These are phyloP conservation scores for Beta macrorhiza DNA, from an alignment of 179 eudicot genomes.

Conservation along the genomic window DNA sequence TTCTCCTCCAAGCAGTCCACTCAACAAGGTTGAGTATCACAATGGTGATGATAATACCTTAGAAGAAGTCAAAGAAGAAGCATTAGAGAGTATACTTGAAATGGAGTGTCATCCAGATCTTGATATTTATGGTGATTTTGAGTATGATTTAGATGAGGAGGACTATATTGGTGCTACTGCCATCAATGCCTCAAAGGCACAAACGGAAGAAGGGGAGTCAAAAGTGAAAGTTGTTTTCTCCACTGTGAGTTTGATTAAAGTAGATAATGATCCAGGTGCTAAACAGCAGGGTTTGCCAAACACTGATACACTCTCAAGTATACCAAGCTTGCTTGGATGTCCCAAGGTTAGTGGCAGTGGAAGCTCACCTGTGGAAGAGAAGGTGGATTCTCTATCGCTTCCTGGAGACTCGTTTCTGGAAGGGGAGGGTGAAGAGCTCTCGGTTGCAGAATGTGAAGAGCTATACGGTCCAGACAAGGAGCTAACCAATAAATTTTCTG, in stretches of 20 bases:
- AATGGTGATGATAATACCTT: constrained; percentile 24
- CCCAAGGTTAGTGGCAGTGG: constrained; percentile 24
- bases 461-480: constrained; percentile 89
- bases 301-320: constrained; percentile 7
- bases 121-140: constrained; percentile 94
- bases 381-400: constrained; percentile 23
- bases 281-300: constrained; percentile 27
- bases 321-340: constrained; percentile 28
- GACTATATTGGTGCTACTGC: constrained; percentile 62
- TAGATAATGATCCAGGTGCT: constrained; percentile 24
- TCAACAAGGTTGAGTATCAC: constrained; percentile 26
- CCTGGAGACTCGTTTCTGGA: constrained; percentile 35
- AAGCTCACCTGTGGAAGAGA: constrained; percentile 27
- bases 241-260: constrained; percentile 38
- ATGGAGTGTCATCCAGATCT: constrained; percentile 73
- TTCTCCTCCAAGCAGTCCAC: constrained; percentile 83
- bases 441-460: constrained; percentile 75
- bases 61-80: constrained; percentile 38
- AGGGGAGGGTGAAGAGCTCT: constrained; percentile 53
- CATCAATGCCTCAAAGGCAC: constrained; percentile 36
- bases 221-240: constrained; percentile 84
- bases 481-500: constrained; percentile 44
- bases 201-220: constrained; percentile 52
- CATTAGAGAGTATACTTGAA: constrained; percentile 61
- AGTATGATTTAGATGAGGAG: constrained; percentile 83